Conservation (phyloP, 2,329 filamentous ascomycete genomes). For the Neofusicoccum sp. region DNA sequence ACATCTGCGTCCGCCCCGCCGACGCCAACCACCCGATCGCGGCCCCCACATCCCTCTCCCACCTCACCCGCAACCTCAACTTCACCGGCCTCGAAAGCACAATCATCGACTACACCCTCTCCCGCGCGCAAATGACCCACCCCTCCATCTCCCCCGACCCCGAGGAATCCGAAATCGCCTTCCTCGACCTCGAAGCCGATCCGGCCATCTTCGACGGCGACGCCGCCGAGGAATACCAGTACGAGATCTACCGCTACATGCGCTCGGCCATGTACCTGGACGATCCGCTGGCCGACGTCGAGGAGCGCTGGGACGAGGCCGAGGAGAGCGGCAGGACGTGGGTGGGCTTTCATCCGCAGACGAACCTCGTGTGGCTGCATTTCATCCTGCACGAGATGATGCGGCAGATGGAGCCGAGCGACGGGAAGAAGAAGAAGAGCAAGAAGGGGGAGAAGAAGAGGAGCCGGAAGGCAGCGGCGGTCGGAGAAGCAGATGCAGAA, state of each 20-base stretch:
- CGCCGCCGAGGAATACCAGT: constrained; percentile 54
- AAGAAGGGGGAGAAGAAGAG: constrained; percentile 23
- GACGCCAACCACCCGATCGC: constrained; percentile 27
- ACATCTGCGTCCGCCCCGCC: constrained; percentile 58
- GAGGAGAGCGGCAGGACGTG: constrained; percentile 42
- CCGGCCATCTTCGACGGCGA: constrained; percentile 50
- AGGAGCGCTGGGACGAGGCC: constrained; percentile 26
- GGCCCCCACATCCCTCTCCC: constrained; percentile 30
- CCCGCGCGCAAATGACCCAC: constrained; percentile 56
- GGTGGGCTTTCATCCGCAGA: constrained; percentile 59
- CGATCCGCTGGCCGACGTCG: constrained; percentile 44
- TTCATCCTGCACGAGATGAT: constrained; percentile 62
- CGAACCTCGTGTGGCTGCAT: constrained; percentile 66
- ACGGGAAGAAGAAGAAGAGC: not conserved
- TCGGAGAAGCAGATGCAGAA: constrained; percentile 38
- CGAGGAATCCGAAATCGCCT: constrained; percentile 39
- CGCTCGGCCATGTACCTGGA: constrained; percentile 48
- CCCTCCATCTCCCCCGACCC: constrained; percentile 20
- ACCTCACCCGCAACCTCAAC: constrained; percentile 46
- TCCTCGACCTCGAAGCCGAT: constrained; percentile 50
- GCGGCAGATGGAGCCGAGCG: constrained; percentile 32
- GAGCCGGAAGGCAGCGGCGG: constrained; percentile 47
- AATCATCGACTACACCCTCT: constrained; percentile 69
- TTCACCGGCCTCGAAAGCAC: constrained; percentile 63
- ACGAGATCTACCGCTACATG: constrained; percentile 60